These are phyloP conservation scores for Dissoconium aciculare DNA, from an alignment of 2,329 filamentous ascomycete species.

Conservation along the genomic window DNA sequence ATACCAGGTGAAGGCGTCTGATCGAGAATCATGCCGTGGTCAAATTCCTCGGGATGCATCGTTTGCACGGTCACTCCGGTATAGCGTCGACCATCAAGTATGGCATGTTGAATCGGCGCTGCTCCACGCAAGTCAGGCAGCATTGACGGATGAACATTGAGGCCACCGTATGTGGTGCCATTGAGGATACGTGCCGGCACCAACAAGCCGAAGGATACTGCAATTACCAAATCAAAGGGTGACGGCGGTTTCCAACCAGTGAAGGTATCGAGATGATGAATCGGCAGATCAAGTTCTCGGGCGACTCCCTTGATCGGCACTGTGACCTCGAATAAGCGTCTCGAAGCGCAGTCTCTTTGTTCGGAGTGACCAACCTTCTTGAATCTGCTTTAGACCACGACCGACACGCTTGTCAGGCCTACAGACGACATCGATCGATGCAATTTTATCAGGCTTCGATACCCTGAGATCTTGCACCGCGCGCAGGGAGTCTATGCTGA, in stretches of 20 bases:
- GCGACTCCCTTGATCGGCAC: conserved; percentile 61
- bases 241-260: conserved; percentile 58
- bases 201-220: conserved; percentile 87
- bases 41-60: conserved; percentile 59
- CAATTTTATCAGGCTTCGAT: conserved; percentile 37
- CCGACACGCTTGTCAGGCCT: conserved; percentile 65
- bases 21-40: conserved; percentile 59
- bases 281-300: conserved; percentile 44
- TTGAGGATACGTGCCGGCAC: conserved; percentile 63
- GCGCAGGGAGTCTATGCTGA: conserved; percentile 64
- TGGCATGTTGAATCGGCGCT: conserved; percentile 72
- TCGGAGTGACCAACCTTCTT: conserved; percentile 39
- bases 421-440: conserved; percentile 74
- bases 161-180: conserved; percentile 60
- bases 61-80: conserved; percentile 82
- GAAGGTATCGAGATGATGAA: conserved; percentile 71
- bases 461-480: conserved; percentile 45
- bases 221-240: conserved; percentile 59
- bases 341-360: conserved; percentile 2
- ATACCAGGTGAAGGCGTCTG: conserved; percentile 42
- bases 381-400: conserved; percentile 47
- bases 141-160: conserved; percentile 88
- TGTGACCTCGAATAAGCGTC: conserved; percentile 22
- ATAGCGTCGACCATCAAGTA: conserved; percentile 44
- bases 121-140: conserved; percentile 65